A percentile compares a stretch with the other conserved stretches of the same genome.
Conservation (phyloP, 2,329 filamentous ascomycete genomes). For the Ampelomyces quisqualis region DNA sequence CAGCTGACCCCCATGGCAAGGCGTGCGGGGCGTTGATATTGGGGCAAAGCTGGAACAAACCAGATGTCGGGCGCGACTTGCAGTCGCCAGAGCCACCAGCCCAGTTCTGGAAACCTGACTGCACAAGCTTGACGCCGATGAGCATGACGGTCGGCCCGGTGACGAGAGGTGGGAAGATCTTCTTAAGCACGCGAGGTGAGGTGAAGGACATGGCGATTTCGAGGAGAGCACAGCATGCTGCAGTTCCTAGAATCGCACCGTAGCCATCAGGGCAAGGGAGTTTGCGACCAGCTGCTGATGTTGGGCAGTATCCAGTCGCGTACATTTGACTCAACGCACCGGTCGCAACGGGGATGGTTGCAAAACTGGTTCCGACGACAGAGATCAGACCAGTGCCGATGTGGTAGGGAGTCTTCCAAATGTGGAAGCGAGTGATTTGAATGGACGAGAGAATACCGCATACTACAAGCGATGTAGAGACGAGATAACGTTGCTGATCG, state of each 20-base stretch:
- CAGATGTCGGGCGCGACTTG: constrained; percentile 48
- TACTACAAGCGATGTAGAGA: constrained; percentile 76
- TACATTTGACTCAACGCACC: constrained; percentile 79
- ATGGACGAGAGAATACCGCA: constrained; percentile 72
- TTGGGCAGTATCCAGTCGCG: constrained; percentile 66
- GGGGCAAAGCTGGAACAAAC: constrained; percentile 62
- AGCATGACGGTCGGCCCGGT: constrained; percentile 68
- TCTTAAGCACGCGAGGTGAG: constrained; percentile 66
- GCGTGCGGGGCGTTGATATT: constrained; percentile 67
- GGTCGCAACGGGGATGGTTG: constrained; percentile 71
- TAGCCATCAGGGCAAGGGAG: constrained; percentile 76
- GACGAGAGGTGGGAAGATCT: constrained; percentile 75
- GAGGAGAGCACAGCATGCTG: constrained; percentile 52
- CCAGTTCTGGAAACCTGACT: constrained; percentile 74
- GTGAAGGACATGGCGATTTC: constrained; percentile 76
- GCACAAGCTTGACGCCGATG: constrained; percentile 72
- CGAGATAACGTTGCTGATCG: constrained; percentile 70
- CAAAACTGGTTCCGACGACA: constrained; percentile 76
- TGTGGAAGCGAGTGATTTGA: constrained; percentile 73
- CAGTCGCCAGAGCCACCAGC: constrained; percentile 69
- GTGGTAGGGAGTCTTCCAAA: constrained; percentile 67
- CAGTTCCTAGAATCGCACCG: constrained; percentile 71
- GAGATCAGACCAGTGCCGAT: constrained; percentile 72
- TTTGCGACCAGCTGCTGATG: constrained; percentile 60
- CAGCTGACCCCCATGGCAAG: constrained; percentile 73